Percentiles rank a stretch among this genome's conserved stretches.
These are phyloP conservation scores for Cordyceps cateniannulata DNA, from an alignment of 2,329 filamentous ascomycete species.

Conservation along the genomic window DNA sequence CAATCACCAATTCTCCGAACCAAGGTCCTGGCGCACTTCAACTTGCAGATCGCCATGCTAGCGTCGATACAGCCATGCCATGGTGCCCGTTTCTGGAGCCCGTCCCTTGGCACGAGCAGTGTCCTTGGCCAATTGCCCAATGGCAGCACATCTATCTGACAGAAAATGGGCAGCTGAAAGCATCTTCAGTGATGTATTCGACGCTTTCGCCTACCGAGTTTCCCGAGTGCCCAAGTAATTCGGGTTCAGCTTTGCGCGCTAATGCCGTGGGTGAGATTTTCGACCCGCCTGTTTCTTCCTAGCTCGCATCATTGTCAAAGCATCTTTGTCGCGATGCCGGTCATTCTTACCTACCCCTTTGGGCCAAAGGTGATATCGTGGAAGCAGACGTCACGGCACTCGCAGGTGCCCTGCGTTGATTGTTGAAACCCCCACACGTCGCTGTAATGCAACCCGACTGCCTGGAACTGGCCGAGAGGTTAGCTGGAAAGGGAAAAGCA, in stretches of 20 bases:
- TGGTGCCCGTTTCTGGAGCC: not conserved
- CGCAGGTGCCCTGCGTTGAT: not conserved
- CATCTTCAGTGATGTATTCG: not conserved
- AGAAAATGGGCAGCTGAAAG: not conserved
- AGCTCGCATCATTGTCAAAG: not conserved
- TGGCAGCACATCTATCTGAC: not conserved
- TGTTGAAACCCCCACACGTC: not conserved
- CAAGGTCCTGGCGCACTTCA: not conserved
- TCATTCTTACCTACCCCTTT: not conserved
- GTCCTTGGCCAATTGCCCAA: not conserved
- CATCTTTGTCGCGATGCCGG: not conserved
- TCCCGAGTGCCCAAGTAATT: too few species aligned
- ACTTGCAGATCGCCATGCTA: constrained; percentile 3
- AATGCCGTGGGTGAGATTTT: constrained; percentile 4
- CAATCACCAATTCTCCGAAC: not conserved
- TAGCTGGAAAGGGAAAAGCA: constrained; percentile 5
- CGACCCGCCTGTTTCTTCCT: not conserved
- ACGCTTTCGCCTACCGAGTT: not conserved
- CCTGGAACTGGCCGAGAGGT: not conserved
- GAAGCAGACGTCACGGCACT: not conserved
- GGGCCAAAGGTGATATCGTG: not conserved
- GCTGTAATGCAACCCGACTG: not conserved
- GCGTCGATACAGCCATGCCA: constrained; percentile 5
- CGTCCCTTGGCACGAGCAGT: not conserved
- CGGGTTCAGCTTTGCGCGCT: not conserved